Evolutionary conservation across 768 basidiomycete genomes (phyloP), one percentile per base, ranked within the genome.

Genomic region (Hypholoma fasciculare): DNA sequence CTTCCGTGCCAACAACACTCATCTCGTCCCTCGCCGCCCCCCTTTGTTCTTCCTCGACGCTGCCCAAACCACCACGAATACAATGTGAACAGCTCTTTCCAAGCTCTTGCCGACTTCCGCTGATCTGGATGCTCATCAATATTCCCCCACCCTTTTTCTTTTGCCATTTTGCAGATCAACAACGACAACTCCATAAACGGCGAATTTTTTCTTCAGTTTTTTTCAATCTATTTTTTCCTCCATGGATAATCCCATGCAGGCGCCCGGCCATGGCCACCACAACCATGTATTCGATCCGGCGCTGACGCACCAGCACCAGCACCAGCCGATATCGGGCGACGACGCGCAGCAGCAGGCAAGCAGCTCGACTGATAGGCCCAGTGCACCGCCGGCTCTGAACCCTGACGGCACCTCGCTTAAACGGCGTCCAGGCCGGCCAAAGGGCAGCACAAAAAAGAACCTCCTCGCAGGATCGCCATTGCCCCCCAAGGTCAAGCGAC

Each of bases 361-460:
- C 23, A 19, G 48, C 19, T 49, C 48, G 16, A 36, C 48, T 17
- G 27, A 57, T 4, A 39, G 48, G 30, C 27, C 44, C 30, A 46
- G 14, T 16, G 44, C 48, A 51, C 50, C 58, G 12, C 42, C 63
- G 39, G 54, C 40, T 6, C 43, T 64, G n/a, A 64, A 65, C 54
- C 43, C 63, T 16, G 68, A 67, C 50, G 66, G 65, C 1, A 59
- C 60, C 1, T 70, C 72, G 13, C 56, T 61, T 17, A 91, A 91
- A 69, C 86, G 90, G 43, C 82, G 82, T 16, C 88, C 89, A 11
- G 90, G 90, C 2, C 78, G 90, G 34, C 90, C 90, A 5, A 90
- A 90, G 67, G 90, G 90, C 37, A 90, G 88, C 65, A 88, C 87
- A 12, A 90, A 89, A 75, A 92, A 92, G 68, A 75, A 76, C 20